Base-by-base conservation (phyloP, 192 early-diverging fungal species). In the Dissophora ornata region DNA sequence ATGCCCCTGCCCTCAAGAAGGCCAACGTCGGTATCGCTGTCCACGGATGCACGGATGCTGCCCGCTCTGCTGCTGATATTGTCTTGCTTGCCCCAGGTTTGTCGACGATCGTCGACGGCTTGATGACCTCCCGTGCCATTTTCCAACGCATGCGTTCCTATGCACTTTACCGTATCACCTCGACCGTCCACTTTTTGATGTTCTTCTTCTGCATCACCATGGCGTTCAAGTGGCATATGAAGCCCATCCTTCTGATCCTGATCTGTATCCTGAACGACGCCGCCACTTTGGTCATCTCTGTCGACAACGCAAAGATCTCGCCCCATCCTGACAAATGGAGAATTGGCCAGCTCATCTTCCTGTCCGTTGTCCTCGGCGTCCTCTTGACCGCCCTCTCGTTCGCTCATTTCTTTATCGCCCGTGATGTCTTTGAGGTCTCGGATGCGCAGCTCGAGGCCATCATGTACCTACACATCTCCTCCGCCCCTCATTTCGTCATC, bases 1-100 rank as follows among this genome's bases (percentile, higher is more conserved):
- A 98, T 80, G 96, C 97, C 11, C 96, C 97, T n/a, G 97, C 97
- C 28, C 83, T 98, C 26, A 97, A 97, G 84, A 97, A 97, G 85
- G 95, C 95, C 48, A 93, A 97, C 74, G 95, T 98, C 58, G 96
- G 96, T 63, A 98, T 98, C 82, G 96, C 96, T 55, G 95, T 98
- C 49, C 89, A 95, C 52, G 94, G 93, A 52, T 95, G 94, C 81
- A 98, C 96, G 5, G 95, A 98, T 79, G 95, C 95, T 59, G 96
- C 96, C 57, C 88, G 95, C 50, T 95, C 93, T 47, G 95, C 96
- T 24, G 93, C 96, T 33, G 96, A 98, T 81, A 97, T 98, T 71
- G 96, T 98, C 30, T 84, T 98, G 50, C 85, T 97, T 8, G 91
- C 90, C 26, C 85, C 92, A 18, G 95, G 95, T 60, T 86, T 97